These are phyloP conservation scores for Aspergillus wentii DNA, from an alignment of 495 filamentous ascomycete genomes.

Conservation along the genomic window DNA sequence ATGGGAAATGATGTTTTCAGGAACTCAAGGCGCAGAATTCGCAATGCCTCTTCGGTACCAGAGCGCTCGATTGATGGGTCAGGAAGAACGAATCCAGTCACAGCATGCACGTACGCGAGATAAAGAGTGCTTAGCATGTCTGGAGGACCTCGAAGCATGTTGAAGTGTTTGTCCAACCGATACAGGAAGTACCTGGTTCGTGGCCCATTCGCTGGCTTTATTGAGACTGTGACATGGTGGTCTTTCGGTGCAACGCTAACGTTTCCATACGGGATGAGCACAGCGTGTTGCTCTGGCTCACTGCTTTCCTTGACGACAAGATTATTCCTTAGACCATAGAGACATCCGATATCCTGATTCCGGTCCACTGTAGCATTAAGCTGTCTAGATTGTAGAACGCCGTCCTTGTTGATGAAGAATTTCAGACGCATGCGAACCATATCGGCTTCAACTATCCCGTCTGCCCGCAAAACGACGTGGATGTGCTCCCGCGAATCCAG, in stretches of 20 bases:
- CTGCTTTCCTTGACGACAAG: conserved; percentile 40
- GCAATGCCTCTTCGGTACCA: conserved; percentile 57
- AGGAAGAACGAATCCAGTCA: conserved; percentile 53
- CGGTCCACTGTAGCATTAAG: conserved; percentile 49
- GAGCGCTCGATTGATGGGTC: conserved; percentile 54
- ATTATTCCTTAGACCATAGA: conserved; percentile 48
- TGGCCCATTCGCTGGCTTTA: conserved; percentile 11
- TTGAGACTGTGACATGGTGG: conserved; percentile 35
- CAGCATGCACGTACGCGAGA: conserved; percentile 54
- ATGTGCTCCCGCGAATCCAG: conserved; percentile 27
- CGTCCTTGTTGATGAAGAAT: conserved; percentile 33
- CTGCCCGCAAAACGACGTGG: conserved; percentile 26
- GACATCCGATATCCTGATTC: conserved; percentile 42
- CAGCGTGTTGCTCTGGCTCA: conserved; percentile 15
- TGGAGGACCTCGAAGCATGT: conserved; percentile 39
- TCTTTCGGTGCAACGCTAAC: conserved; percentile 9
- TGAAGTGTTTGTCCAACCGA: conserved; percentile 38
- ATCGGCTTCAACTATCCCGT: conserved; percentile 22
- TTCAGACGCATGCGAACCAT: conserved; percentile 42
- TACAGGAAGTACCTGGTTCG: conserved; percentile 37
- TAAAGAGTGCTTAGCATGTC: conserved; percentile 46
- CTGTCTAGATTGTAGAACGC: conserved; percentile 37
- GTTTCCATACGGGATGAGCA: conserved; percentile 45
- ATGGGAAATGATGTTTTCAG: too few species aligned
- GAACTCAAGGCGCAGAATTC: conserved; percentile 44